Base-by-base conservation (phyloP, 2,329 filamentous ascomycete genomes). In the Aspergillus sp. region DNA sequence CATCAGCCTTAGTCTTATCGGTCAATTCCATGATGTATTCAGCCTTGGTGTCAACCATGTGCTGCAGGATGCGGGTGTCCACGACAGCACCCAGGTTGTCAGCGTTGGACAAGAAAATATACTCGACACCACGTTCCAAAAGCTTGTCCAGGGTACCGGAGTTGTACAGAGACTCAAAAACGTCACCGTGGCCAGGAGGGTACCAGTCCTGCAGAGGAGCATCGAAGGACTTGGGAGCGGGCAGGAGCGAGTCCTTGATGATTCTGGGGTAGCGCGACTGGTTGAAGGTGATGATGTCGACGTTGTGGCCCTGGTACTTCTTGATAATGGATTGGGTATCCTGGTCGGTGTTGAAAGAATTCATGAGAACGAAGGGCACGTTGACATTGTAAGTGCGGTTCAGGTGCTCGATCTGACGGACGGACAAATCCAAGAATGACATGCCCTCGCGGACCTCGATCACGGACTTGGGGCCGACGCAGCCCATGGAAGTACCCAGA, bases 1-100 rank as follows among this genome's bases (percentile, higher is more conserved):
- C 95, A 74, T 99, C 95, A 61, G 95, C 95, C 90, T 99, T 99
- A 80, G 95, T 99, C 92, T 98, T 99, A 85, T 98, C 96, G 75
- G 95, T 99, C 81, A 99, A 81, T 82, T 99, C 95, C 95, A 99
- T 99, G 76, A 99, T 93, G 85, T 99, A 99, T 83, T 99, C 95
- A 51, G 95, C 84, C 73, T 95, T 87, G 73, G 91, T 93, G 86
- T 98, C 91, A 58, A 96, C 90, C 95, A 99, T 98, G 88, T 99
- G 95, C 82, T 99, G 93, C 65, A 99, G 85, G 73, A 99, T 98
- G 78, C 92, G 91, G 72, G 99, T 87, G 78, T 99, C 95, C 63
- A 99, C 95, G 42, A 99, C 95, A 63, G 93, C 95, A 66, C 95
- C 95, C 72, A 99, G 80, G 85, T 99, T 99, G 84, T 99, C 95